Evolutionary conservation across 352 stramenopile genomes (phyloP), one percentile per base, ranked within the genome.

Genomic region (Globisporangium irregulare): DNA sequence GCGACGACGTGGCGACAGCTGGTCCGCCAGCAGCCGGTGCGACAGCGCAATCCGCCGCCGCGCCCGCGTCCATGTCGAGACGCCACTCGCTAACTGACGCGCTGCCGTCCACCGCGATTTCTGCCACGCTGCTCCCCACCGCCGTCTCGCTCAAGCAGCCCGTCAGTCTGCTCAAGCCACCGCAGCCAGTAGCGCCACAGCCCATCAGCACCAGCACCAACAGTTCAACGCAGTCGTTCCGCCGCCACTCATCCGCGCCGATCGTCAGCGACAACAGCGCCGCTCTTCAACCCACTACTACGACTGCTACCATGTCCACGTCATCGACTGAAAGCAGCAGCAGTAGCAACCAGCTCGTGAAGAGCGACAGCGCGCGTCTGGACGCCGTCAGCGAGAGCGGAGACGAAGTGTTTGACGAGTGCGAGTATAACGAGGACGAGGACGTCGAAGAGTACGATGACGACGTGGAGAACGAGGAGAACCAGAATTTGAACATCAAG

Each of bases 381-480:
- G 18, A 43, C 38, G 18, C 20, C 50, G 22, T 43, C 50, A 34
- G 34, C 6, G 53, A 67, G 22, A 53, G 18, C 22, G 51, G 41
- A 3, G 46, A 59, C n/a, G 64, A 64, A 8, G 20, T 43, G n/a
- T 70, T 70, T 29, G 65, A 70, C 56, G 65, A 70, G 57, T 36
- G 59, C 58, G 46, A 59, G 25, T 55, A 67, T 36, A 41, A 38
- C 27, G 59, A 58, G 20, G 38, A 62, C 38, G 38, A 60, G 14
- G 4, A 54, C 24, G 18, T 22, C 22, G 63, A 34, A 2, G 25
- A 32, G 9, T 4, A 36, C 24, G 54, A 48, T 22, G 63, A 48
- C n/a, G 12, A 41, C 27, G 55, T 29, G 3, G 63, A 70, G 46
- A 55, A 65, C 32, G 64, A 70, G 8, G 65, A 65, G 46, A 70